phyloP scores from a whole-genome alignment of 768 basidiomycete species.

The Boletellus ananiceps region DNA sequence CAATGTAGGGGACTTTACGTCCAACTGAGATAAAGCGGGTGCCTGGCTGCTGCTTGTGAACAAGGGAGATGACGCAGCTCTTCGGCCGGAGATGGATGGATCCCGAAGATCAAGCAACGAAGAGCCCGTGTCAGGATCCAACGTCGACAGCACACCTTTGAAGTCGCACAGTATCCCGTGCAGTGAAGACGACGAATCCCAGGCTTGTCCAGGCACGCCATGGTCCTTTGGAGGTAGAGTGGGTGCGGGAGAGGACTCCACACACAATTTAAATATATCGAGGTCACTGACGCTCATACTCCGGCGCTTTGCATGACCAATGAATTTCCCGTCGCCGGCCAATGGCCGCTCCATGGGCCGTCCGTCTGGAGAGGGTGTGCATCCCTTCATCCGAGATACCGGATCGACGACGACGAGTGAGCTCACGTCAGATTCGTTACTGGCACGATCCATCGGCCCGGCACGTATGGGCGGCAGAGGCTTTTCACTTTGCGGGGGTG shows the following conservation, averaged over 20 bases:
- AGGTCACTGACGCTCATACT: slow-evolving; percentile 72
- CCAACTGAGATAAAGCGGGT: slow-evolving; percentile 15
- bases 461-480: slow-evolving; percentile 59
- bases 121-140: slow-evolving; percentile 51
- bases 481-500: slow-evolving; percentile 42
- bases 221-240: slow-evolving; percentile 34
- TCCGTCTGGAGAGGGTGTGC: slow-evolving; percentile 30
- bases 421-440: slow-evolving; percentile 46
- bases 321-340: slow-evolving; percentile 24
- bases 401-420: slow-evolving; percentile 58
- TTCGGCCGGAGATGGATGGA: slow-evolving; percentile 55
- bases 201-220: slow-evolving; percentile 26
- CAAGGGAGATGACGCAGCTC: slow-evolving; percentile 33
- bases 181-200: slow-evolving; percentile 43
- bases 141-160: slow-evolving; percentile 62
- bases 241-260: slow-evolving; percentile 34
- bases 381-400: slow-evolving; percentile 35
- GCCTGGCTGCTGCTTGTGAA: slow-evolving; percentile 34
- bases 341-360: slow-evolving; percentile 21
- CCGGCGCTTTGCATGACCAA: slow-evolving; percentile 47
- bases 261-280: slow-evolving; percentile 46
- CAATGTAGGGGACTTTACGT: slow-evolving; percentile 18
- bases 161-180: slow-evolving; percentile 69
- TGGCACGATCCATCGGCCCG: slow-evolving; percentile 31
- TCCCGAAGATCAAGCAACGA: slow-evolving; percentile 59